A percentile compares a stretch with the other conserved stretches of the same genome.
Conservation (phyloP, 164 flowering plant species). For the Pachysandra terminalis region DNA sequence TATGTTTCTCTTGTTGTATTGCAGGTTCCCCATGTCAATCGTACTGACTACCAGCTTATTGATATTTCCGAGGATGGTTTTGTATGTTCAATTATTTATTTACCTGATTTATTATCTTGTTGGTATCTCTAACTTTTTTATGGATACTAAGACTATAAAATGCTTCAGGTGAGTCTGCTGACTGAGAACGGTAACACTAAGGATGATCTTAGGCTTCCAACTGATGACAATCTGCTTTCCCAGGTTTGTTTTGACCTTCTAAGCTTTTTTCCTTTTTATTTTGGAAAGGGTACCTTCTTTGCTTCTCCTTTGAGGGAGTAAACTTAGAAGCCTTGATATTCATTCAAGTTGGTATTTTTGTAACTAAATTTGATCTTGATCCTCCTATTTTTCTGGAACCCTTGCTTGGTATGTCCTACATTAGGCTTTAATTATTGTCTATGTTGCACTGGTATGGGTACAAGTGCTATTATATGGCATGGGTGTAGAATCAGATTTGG, state of each 20-base stretch:
- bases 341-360: no score
- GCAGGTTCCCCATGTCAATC: conserved; percentile 63
- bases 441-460: no score
- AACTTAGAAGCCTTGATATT: no score
- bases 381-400: no score
- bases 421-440: no score
- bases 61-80: conserved; percentile 70
- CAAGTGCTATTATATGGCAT: no score
- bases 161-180: conserved; percentile 47
- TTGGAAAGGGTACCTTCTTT: no score
- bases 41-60: conserved; percentile 62
- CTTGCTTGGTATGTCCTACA: no score
- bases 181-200: conserved; percentile 58
- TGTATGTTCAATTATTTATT: conserved; percentile 26
- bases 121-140: neutral
- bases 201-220: conserved; percentile 59
- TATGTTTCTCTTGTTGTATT: neutral
- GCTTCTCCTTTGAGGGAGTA: no score
- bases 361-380: no score
- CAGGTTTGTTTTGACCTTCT: conserved; percentile 31
- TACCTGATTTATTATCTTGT: neutral
- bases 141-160: neutral
- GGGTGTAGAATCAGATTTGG: no score
- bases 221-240: conserved; percentile 46
- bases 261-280: neutral